Conservation (phyloP, 164 flowering plant species). For the Sextonia rubra region DNA sequence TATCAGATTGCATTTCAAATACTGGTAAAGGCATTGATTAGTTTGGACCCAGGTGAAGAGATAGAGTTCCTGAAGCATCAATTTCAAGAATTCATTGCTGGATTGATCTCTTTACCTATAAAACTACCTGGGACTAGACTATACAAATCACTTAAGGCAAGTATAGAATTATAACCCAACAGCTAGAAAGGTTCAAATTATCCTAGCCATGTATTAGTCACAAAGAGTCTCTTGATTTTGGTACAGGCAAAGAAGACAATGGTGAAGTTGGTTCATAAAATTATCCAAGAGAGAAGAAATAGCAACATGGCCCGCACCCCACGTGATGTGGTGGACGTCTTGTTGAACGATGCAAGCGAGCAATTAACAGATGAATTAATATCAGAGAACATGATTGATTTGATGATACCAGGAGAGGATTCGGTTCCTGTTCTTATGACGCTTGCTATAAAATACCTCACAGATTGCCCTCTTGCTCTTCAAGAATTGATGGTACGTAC, state of each 20-base stretch:
- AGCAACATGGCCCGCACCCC: conserved; percentile 20
- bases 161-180: conserved; percentile 5
- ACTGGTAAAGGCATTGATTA: conserved; percentile 81
- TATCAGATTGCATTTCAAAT: conserved; percentile 88
- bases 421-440: conserved; percentile 89
- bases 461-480: conserved; percentile 74
- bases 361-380: conserved; percentile 63
- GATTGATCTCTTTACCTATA: conserved; percentile 82
- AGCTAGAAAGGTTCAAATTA: not conserved
- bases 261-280: conserved; percentile 59
- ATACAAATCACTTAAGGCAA: conserved; percentile 77
- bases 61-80: conserved; percentile 69
- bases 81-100: conserved; percentile 77
- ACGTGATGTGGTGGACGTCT: conserved; percentile 68
- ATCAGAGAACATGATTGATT: conserved; percentile 80
- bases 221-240: not conserved
- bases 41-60: conserved; percentile 71
- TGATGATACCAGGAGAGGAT: conserved; percentile 98
- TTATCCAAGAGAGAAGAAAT: conserved; percentile 47
- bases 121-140: conserved; percentile 80
- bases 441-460: conserved; percentile 81
- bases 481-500: conserved; percentile 71
- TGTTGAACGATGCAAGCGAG: conserved; percentile 51
- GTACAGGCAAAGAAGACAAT: conserved; percentile 86
- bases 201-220: not conserved